Evolutionary conservation across 140 eudicot species (phyloP).

Genomic region (Oenanthe javanica): DNA sequence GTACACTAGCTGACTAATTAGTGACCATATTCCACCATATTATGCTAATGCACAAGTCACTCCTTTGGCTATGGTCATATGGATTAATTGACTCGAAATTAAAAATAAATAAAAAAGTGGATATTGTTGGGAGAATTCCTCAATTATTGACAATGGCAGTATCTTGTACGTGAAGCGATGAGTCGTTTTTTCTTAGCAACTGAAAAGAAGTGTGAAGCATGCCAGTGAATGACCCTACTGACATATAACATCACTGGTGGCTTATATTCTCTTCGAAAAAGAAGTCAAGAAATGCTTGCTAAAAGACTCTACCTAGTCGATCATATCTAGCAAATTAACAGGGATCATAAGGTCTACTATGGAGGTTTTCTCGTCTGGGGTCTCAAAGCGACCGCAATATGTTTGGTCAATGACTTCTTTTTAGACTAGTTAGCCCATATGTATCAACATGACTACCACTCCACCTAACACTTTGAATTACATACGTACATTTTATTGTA

Average conservation of each 20-base stretch:
- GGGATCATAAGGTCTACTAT: neutral
- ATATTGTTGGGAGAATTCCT: too few species aligned
- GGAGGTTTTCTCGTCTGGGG: neutral
- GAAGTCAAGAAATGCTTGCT: neutral
- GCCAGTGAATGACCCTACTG: neutral
- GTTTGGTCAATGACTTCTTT: neutral
- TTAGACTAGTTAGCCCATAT: neutral
- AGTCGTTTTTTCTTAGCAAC: neutral
- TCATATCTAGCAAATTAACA: neutral
- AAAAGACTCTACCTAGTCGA: neutral
- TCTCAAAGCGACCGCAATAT: neutral
- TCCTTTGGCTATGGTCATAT: neutral
- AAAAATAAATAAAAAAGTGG: too few species aligned
- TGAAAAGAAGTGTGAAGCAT: neutral
- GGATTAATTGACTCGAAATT: neutral
- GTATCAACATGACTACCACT: neutral
- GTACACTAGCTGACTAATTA: too few species aligned
- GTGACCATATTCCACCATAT: too few species aligned
- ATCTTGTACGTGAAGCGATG: neutral
- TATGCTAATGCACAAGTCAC: neutral
- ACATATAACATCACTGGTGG: neutral
- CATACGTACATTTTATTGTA: neutral
- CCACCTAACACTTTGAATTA: neutral
- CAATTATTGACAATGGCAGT: too few species aligned
- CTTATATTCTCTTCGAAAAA: neutral